A percentile compares a stretch with the other conserved stretches of the same genome.
Evolutionary conservation across 257 asterid genomes (phyloP).

Genomic region (Solanum paucissectum): DNA sequence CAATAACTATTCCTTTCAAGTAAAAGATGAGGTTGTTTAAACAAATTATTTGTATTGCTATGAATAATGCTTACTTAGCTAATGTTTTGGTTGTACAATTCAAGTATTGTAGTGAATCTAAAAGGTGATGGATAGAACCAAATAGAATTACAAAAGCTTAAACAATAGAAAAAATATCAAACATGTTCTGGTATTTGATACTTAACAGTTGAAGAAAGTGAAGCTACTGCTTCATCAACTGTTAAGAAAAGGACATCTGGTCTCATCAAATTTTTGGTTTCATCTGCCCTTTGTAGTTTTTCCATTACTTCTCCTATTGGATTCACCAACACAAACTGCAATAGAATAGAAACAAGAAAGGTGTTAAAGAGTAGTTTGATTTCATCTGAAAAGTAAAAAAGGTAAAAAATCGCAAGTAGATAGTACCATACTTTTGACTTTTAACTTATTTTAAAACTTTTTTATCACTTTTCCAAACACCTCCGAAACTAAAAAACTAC

Average conservation of each 20-base stretch:
- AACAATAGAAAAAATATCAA: not conserved
- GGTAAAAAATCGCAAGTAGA: not conserved
- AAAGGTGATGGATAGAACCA: not conserved
- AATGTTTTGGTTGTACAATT: not conserved
- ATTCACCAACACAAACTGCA: conserved; percentile 76
- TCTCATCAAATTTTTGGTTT: conserved; percentile 32
- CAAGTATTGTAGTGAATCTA: not conserved
- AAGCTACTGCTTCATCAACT: conserved; percentile 67
- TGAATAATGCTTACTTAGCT: not conserved
- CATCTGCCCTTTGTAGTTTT: conserved; percentile 48
- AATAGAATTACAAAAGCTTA: not conserved
- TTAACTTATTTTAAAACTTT: no score
- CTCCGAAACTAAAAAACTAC: no score
- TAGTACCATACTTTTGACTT: not conserved
- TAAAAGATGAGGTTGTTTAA: not conserved
- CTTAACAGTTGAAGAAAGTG: conserved; percentile 41
- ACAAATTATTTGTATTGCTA: not conserved
- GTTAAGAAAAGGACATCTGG: conserved; percentile 70
- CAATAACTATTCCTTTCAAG: not conserved
- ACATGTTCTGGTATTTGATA: conserved; percentile 21
- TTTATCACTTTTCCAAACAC: no score
- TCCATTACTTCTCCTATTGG: conserved; percentile 79
- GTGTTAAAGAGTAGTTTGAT: not conserved
- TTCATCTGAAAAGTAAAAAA: not conserved
- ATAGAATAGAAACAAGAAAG: not conserved